A percentile compares a stretch with the other conserved stretches of the same genome.
Conservation (phyloP, 2,329 filamentous ascomycete species). For the Neofusicoccum umdonicola region DNA sequence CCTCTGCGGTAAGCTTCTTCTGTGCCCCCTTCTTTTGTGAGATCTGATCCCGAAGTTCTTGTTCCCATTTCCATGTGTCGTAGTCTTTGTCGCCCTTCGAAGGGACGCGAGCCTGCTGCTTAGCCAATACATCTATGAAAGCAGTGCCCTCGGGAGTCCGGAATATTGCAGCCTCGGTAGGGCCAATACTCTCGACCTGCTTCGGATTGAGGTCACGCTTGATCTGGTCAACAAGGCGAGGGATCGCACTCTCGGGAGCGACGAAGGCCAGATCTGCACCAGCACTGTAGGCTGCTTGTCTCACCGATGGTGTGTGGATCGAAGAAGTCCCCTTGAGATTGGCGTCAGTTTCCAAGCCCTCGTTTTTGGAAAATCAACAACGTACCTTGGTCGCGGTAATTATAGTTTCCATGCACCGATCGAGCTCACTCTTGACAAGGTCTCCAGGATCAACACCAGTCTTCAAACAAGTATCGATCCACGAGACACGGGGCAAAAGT, state of each 20-base stretch:
- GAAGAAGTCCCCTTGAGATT: slow-evolving; percentile 21
- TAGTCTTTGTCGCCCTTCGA: slow-evolving; percentile 95
- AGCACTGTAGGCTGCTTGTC: slow-evolving; percentile 74
- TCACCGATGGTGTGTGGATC: slow-evolving; percentile 43
- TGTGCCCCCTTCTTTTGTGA: slow-evolving; percentile 89
- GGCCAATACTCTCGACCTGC: slow-evolving; percentile 70
- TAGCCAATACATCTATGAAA: slow-evolving; percentile 87
- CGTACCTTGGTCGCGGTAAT: slow-evolving; percentile 56
- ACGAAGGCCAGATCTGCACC: slow-evolving; percentile 93
- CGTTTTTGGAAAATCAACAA: slow-evolving; percentile 24
- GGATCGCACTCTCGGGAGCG: slow-evolving; percentile 76
- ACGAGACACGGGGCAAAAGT: slow-evolving; percentile 73
- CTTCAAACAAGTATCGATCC: slow-evolving; percentile 85
- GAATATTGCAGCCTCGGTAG: slow-evolving; percentile 89
- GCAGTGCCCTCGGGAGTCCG: slow-evolving; percentile 83
- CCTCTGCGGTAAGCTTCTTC: slow-evolving; percentile 87
- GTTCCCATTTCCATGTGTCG: slow-evolving; percentile 95
- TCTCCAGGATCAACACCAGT: slow-evolving; percentile 79
- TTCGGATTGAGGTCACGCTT: slow-evolving; percentile 67
- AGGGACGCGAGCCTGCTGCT: slow-evolving; percentile 69
- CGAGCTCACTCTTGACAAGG: slow-evolving; percentile 64
- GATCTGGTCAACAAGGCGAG: slow-evolving; percentile 72
- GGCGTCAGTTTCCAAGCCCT: slow-evolving; percentile 7
- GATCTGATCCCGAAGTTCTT: slow-evolving; percentile 80
- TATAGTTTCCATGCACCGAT: slow-evolving; percentile 68